These are phyloP conservation scores for Skeletonema costatum DNA, from an alignment of 108 stramenopile species.

Conservation along the genomic window DNA sequence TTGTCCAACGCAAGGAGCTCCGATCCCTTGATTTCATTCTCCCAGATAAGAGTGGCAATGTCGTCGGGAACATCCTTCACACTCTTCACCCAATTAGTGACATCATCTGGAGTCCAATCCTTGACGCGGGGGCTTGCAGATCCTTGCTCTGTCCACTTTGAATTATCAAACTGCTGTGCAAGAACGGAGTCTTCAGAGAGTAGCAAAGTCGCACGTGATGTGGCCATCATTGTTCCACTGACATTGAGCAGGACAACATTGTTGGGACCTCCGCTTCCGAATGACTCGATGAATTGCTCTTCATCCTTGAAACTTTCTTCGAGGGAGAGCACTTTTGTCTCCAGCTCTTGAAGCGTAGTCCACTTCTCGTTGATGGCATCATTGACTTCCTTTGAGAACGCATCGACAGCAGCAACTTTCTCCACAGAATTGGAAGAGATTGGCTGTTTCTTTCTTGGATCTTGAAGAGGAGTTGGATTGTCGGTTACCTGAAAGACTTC, in stretches of 20 bases:
- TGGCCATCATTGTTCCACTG: conserved; percentile 9
- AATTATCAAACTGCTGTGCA: conserved; percentile 9
- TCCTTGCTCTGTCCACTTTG: neutral
- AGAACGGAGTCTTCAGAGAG: conserved; percentile 9
- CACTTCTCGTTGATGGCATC: neutral
- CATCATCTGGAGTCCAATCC: conserved; percentile 22
- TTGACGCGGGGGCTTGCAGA: neutral
- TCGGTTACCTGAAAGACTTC: neutral
- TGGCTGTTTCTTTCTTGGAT: neutral
- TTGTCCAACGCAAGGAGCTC: conserved; percentile 15
- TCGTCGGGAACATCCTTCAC: conserved; percentile 7
- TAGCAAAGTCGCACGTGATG: neutral
- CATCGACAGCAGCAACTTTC: neutral
- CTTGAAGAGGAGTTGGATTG: neutral
- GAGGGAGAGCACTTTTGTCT: neutral
- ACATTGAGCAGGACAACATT: conserved; percentile 22
- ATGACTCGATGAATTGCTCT: conserved; percentile 2
- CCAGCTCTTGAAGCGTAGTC: neutral
- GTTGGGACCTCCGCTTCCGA: conserved; percentile 1
- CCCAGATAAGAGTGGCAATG: neutral
- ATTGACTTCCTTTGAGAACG: conserved; percentile 7
- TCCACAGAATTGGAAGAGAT: neutral
- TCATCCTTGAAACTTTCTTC: conserved; percentile 27
- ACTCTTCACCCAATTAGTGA: conserved; percentile 12
- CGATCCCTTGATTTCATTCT: conserved; percentile 10